Evolutionary conservation across 371 early-diverging fungal species (phyloP), one percentile per base, ranked within the genome.

Genomic region (Apophysomyces ossiformis): DNA sequence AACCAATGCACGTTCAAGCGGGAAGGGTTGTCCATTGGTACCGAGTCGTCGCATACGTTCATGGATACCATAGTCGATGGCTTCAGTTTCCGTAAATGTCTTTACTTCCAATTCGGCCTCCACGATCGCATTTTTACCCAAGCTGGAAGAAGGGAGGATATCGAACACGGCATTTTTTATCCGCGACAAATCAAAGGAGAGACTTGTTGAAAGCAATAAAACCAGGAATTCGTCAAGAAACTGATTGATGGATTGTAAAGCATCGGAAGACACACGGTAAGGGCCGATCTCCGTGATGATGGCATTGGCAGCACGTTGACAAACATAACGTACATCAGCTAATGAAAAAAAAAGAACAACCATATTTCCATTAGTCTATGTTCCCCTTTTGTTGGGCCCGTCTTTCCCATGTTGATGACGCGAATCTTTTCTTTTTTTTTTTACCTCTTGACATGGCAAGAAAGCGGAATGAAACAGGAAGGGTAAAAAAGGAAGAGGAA

Each of bases 41-140:
- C 76, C 76, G 21, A 72, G 73, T 58, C 39, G 67, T 35, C 81
- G 74, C 81, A 83, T 80, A 15, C 68, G 70, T 61, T 83, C 84
- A 61, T 83, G 81, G 5, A 72, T 46, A 7, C 78, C 81, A 54
- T 77, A 83, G 44, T 83, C 79, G 45, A 76, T 83, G 44, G 68
- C 77, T 71, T 81, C 87, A 35, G 84, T 85, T 54, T 89, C 89
- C 0, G 86, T 79, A 65, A 85, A 87, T 3, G 84, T 85, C 63
- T 89, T 89, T 15, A 87, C 84, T 64, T 89, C 89, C 7, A 89
- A 69, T 59, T 89, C 89, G 7, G 89, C 87, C 68, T 89, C 89
- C n/a, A 86, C 85, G 63, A 89, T 85, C 9, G 89, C 86, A 67
- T 87, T 86, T 67, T 87, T 89, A 8, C 89, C 89, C 1, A 89